phyloP scores from a whole-genome alignment of 106 monocot species.

The Posidonia australis region DNA sequence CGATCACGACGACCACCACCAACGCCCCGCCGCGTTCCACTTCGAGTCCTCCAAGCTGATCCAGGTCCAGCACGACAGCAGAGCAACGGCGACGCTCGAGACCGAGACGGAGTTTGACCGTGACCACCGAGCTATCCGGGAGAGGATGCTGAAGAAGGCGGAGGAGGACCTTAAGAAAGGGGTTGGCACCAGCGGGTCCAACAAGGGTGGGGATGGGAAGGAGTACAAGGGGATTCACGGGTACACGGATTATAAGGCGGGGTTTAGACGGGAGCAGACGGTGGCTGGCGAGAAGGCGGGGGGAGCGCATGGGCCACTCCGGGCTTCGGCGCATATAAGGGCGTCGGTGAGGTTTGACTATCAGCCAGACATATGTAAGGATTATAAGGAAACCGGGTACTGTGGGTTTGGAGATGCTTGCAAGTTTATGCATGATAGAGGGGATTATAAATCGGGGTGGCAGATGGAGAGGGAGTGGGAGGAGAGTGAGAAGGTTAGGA shows the following conservation, averaged over 20 bases:
- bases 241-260: slow-evolving; percentile 95
- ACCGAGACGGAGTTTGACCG: slow-evolving; percentile 84
- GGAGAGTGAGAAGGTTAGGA: slow-evolving; percentile 65
- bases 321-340: slow-evolving; percentile 81
- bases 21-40: slow-evolving; percentile 34
- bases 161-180: slow-evolving; percentile 38
- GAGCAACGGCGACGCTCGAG: slow-evolving; percentile 80
- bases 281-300: slow-evolving; percentile 89
- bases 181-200: slow-evolving; percentile 12
- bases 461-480: slow-evolving; percentile 92
- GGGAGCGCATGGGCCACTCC: slow-evolving; percentile 83
- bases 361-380: slow-evolving; percentile 98
- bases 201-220: slow-evolving; percentile 26
- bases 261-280: slow-evolving; percentile 86
- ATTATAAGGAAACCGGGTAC: slow-evolving; percentile 98
- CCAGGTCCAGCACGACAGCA: slow-evolving; percentile 79
- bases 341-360: slow-evolving; percentile 81
- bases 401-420: slow-evolving; percentile 95
- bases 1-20: neutral
- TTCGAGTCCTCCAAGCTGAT: slow-evolving; percentile 80
- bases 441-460: slow-evolving; percentile 98
- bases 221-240: slow-evolving; percentile 79
- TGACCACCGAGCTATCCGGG: slow-evolving; percentile 86
- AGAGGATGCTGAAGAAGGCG: slow-evolving; percentile 60
- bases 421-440: slow-evolving; percentile 98